A percentile compares a stretch with the other conserved stretches of the same genome.
phyloP scores from a whole-genome alignment of 2,329 filamentous ascomycete genomes.

The Penicillium sp. region DNA sequence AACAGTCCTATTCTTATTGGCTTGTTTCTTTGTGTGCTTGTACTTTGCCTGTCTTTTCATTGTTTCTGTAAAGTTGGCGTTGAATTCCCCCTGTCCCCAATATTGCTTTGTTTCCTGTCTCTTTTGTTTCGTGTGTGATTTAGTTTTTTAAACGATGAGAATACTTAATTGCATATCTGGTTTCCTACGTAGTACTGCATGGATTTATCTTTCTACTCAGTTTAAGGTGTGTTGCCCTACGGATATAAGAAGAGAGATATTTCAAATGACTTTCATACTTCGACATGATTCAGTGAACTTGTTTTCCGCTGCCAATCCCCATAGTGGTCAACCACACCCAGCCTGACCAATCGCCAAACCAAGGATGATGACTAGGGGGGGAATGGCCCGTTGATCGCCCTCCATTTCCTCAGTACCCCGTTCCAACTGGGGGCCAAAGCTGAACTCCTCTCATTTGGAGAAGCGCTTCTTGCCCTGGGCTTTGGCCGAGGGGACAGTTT shows the following conservation, averaged over 20 bases:
- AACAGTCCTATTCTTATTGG: not conserved
- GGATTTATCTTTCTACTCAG: not conserved
- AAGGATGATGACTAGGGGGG: not conserved
- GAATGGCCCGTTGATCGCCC: too few species aligned
- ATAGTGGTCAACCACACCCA: not conserved
- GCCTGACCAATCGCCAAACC: not conserved
- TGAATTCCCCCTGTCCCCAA: conserved; percentile 3
- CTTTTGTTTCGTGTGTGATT: not conserved
- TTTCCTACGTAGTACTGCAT: not conserved
- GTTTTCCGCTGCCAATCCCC: not conserved
- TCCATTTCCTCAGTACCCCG: not conserved
- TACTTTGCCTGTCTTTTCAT: not conserved
- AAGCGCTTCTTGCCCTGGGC: not conserved
- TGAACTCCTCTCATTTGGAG: not conserved
- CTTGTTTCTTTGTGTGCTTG: not conserved
- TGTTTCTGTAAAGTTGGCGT: not conserved
- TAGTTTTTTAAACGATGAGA: not conserved
- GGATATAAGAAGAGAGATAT: not conserved
- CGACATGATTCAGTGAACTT: not conserved
- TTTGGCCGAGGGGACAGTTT: not conserved
- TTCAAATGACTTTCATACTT: not conserved
- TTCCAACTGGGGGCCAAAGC: not conserved
- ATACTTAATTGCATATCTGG: not conserved
- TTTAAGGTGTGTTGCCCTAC: too few species aligned
- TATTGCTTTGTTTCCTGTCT: not conserved